Evolutionary conservation across 164 flowering plant genomes (phyloP).

Genomic region (Vitis labrusca): DNA sequence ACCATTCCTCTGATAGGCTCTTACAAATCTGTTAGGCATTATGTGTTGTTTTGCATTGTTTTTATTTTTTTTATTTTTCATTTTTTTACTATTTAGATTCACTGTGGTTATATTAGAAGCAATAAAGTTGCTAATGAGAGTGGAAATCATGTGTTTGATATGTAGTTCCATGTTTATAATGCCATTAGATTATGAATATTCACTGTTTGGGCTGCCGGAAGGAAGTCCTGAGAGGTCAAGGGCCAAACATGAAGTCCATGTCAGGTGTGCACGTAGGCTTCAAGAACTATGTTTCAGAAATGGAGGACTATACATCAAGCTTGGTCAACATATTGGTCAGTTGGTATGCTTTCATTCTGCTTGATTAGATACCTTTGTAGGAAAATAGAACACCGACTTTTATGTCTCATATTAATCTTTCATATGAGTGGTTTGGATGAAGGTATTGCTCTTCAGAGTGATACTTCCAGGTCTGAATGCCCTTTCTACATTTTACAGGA

Average conservation of each 20-base stretch:
- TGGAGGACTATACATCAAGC: slow-evolving; percentile 97
- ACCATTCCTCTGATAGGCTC: too few species aligned
- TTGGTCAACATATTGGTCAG: slow-evolving; percentile 94
- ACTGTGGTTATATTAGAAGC: too few species aligned
- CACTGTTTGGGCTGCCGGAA: slow-evolving; percentile 79
- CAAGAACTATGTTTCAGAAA: slow-evolving; percentile 85
- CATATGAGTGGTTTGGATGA: neutral
- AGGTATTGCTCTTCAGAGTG: too few species aligned
- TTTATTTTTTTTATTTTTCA: too few species aligned
- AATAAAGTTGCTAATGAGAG: neutral
- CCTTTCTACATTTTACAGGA: slow-evolving; percentile 47
- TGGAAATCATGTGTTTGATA: neutral
- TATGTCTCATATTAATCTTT: neutral
- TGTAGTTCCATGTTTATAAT: neutral
- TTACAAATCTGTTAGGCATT: too few species aligned
- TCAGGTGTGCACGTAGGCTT: slow-evolving; percentile 73
- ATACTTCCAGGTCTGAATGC: neutral
- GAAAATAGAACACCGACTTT: neutral
- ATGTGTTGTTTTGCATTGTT: too few species aligned
- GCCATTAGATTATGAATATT: slow-evolving; percentile 80
- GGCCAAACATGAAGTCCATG: slow-evolving; percentile 82
- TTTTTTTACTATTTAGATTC: too few species aligned
- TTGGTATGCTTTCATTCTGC: slow-evolving; percentile 55
- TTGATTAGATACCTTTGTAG: neutral
- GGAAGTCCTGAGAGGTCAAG: slow-evolving; percentile 65